Conservation (phyloP, 768 basidiomycete genomes). For the Mycena latifolia region DNA sequence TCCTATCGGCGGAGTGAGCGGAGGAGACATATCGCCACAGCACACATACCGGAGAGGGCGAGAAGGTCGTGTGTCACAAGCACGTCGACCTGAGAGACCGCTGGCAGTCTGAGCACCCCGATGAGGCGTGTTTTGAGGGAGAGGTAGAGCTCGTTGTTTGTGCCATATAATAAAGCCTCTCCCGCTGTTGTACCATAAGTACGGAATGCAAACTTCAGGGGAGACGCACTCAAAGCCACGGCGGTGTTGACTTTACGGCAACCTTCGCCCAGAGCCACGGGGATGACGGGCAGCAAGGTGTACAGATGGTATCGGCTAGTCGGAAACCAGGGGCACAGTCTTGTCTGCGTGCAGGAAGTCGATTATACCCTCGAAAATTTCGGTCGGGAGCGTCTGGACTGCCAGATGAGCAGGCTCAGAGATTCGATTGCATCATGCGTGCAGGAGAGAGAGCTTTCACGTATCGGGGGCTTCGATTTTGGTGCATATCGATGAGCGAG, state of each 20-base stretch:
- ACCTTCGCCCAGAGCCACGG: conserved; percentile 10
- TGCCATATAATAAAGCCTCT: conserved; percentile 22
- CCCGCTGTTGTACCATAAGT: conserved; percentile 9
- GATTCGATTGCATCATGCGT: no score
- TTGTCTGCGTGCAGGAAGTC: conserved; percentile 36
- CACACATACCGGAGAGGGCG: conserved; percentile 27
- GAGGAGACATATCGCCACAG: neutral
- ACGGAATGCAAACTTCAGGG: neutral
- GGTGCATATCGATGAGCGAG: no score
- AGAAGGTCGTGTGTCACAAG: conserved; percentile 23
- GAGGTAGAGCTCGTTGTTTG: conserved; percentile 27
- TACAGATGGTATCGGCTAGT: conserved; percentile 34
- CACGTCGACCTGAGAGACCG: conserved; percentile 33
- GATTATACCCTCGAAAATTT: conserved; percentile 37
- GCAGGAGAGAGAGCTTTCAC: no score
- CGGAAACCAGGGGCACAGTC: conserved; percentile 36
- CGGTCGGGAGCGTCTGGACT: conserved; percentile 30
- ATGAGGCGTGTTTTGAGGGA: conserved; percentile 12
- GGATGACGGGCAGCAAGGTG: conserved; percentile 28
- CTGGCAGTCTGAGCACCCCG: conserved; percentile 28
- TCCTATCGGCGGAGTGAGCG: conserved; percentile 4
- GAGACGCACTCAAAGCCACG: conserved; percentile 21
- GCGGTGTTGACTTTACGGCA: conserved; percentile 33
- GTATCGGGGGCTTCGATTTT: no score
- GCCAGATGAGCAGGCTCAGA: no score